These are phyloP conservation scores for Knufia fluminis DNA, from an alignment of 2,329 filamentous ascomycete species.

Conservation along the genomic window DNA sequence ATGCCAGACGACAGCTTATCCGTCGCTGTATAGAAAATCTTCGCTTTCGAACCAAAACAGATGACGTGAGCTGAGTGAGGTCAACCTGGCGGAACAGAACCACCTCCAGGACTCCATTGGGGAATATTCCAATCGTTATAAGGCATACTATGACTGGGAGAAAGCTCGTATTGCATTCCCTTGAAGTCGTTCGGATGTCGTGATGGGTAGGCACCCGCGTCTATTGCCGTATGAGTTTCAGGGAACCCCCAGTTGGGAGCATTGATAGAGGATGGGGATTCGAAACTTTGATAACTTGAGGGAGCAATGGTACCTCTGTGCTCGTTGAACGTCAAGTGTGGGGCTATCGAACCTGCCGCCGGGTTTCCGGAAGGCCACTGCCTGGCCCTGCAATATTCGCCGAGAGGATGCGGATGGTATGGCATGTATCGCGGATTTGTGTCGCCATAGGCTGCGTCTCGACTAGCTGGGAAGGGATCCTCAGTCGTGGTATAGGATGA, in stretches of 20 bases:
- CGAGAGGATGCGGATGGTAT: too few species aligned
- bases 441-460: neutral
- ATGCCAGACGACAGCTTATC: too few species aligned
- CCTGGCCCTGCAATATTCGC: too few species aligned
- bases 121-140: neutral
- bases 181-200: neutral
- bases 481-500: neutral
- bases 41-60: too few species aligned
- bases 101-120: neutral
- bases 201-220: neutral
- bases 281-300: neutral
- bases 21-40: too few species aligned
- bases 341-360: too few species aligned
- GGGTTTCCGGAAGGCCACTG: too few species aligned
- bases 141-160: neutral
- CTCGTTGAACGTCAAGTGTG: too few species aligned
- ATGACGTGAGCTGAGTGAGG: too few species aligned
- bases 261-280: too few species aligned
- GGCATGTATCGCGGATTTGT: too few species aligned
- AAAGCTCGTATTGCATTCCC: neutral
- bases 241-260: too few species aligned
- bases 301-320: neutral
- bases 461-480: neutral
- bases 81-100: constrained; percentile 34
- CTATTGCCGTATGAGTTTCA: neutral